Evolutionary conservation across 2,329 filamentous ascomycete genomes (phyloP).

Genomic region (Fusarium palustre): DNA sequence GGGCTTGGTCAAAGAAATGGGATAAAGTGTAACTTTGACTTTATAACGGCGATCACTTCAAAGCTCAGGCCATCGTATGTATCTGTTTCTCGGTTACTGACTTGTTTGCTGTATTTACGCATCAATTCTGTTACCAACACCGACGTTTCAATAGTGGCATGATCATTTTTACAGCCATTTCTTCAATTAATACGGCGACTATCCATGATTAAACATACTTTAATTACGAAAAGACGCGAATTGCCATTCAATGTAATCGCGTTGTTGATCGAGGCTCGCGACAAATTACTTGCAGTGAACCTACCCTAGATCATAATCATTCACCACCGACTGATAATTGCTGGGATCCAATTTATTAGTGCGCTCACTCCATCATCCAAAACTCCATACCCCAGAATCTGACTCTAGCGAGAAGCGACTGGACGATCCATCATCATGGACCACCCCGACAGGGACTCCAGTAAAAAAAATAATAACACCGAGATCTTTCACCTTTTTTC

Average conservation of each 20-base stretch:
- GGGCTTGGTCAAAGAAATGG: not conserved
- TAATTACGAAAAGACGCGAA: not conserved
- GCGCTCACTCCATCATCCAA: not conserved
- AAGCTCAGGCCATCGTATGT: not conserved
- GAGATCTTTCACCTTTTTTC: not conserved
- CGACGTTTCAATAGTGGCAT: not conserved
- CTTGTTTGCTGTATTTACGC: not conserved
- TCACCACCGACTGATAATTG: not conserved
- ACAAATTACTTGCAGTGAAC: not conserved
- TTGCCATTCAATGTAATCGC: not conserved
- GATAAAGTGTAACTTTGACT: slow-evolving; percentile 2
- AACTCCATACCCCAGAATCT: not conserved
- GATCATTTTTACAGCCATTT: not conserved
- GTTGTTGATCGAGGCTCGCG: not conserved
- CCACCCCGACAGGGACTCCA: not conserved
- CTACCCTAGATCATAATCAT: slow-evolving; percentile 19
- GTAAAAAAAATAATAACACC: slow-evolving; percentile 9
- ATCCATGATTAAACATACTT: not conserved
- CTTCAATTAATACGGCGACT: not conserved
- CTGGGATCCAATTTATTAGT: not conserved
- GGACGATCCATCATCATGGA: not conserved
- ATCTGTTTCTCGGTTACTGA: not conserved
- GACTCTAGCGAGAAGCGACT: not conserved
- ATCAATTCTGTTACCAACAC: slow-evolving; percentile 1
- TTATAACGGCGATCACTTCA: not conserved